Evolutionary conservation across 495 filamentous ascomycete species (phyloP), one percentile per base, ranked within the genome.

Genomic region (Hyaloscypha hepaticicola): DNA sequence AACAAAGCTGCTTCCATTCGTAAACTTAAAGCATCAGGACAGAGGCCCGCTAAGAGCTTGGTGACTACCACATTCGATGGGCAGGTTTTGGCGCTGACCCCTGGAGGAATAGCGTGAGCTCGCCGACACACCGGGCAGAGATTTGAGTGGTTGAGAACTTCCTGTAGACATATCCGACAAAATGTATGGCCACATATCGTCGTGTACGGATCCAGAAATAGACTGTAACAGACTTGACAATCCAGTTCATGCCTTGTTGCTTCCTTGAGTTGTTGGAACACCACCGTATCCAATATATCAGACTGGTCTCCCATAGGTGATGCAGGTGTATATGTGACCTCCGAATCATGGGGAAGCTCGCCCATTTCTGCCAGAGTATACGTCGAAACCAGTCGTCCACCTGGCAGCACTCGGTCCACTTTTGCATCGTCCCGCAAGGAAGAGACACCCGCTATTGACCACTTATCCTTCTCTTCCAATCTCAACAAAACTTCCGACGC

Each of bases 111-210:
- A 28, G 83, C 79, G 22, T 95, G 74, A 27, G 75, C 73, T 61
- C 87, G 82, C 55, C 93, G 87, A 70, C 93, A 97, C 11, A 91
- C 80, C 0, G 93, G 91, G 69, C 93, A 97, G 50, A 88, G 77
- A 66, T 83, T 81, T 24, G 89, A 88, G 70, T 94, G 88, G 72
- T 92, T 89, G 41, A 93, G 75, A 14, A 89, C 84, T 49, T 88
- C 83, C 26, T 86, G 82, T 14, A 96, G 77, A 72, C 93, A 97
- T 63, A 83, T 80, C 31, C 89, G 87, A 74, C 93, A 97, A 74
- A 93, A 94, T 0, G 93, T 96, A 73, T 97, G 93, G 5, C 93
- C 93, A 69, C 93, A 97, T 22, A 84, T 78, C 0, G 91, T 93
- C 1, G 92, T 97, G 69, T 92, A 77, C 9, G 93, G 92, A 64